Conservation (phyloP, 805 yeast species). For the Jamesozyma spencerorum region DNA sequence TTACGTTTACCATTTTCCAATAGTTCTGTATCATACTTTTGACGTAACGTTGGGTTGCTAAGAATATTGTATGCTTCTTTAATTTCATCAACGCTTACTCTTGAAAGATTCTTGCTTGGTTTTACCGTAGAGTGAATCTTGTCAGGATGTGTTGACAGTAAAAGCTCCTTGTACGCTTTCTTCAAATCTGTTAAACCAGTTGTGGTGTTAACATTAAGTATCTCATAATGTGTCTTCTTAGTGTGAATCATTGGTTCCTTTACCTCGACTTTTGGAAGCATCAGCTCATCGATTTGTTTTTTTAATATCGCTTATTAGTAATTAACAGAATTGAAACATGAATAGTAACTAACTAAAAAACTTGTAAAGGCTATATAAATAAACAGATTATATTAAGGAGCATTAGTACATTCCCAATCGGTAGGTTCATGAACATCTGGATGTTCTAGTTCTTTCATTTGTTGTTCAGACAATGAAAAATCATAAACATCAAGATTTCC, state of each 20-base stretch:
- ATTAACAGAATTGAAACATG: too few species aligned
- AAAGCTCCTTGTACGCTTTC: conserved; percentile 50
- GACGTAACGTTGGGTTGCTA: conserved; percentile 33
- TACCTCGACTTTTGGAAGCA: neutral
- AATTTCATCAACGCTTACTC: conserved; percentile 31
- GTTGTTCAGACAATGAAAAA: conserved; percentile 37
- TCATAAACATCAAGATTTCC: conserved; percentile 47
- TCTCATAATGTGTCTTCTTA: conserved; percentile 39
- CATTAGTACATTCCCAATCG: conserved; percentile 67
- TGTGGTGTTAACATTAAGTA: conserved; percentile 42
- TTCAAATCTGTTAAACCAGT: conserved; percentile 39
- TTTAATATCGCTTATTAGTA: too few species aligned
- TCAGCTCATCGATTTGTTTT: neutral
- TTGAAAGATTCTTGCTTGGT: too few species aligned
- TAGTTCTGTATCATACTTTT: conserved; percentile 45
- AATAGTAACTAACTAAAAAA: too few species aligned
- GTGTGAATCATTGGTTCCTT: neutral
- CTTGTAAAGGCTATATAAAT: too few species aligned
- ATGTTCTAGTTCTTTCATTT: conserved; percentile 35
- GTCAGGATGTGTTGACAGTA: conserved; percentile 74
- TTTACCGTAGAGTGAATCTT: conserved; percentile 31
- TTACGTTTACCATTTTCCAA: conserved; percentile 25
- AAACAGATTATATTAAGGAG: too few species aligned
- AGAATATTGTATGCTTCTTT: conserved; percentile 59
- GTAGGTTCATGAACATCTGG: conserved; percentile 60